Conservation (phyloP, 176 grass and related monocot species). For the Secale cereale region DNA sequence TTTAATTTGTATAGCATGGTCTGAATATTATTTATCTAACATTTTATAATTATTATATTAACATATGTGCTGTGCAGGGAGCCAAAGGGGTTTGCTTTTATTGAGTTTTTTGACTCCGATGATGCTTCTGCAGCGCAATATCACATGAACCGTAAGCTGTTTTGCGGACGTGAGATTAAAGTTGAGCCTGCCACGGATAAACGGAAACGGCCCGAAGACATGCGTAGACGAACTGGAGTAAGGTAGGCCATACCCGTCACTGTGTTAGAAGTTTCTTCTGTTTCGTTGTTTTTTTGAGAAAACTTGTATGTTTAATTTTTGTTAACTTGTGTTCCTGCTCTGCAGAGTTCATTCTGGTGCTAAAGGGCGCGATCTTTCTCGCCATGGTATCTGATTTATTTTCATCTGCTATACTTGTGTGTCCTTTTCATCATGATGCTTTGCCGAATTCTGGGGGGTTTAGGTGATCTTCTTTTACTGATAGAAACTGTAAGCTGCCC, state of each 20-base stretch:
- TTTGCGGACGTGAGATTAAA: slow-evolving; percentile 72
- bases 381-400: slow-evolving; percentile 57
- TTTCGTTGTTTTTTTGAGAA: too few relatives aligned
- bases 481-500: background rate
- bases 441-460: background rate
- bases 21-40: slow-evolving; percentile 14
- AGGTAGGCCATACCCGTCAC: slow-evolving; percentile 28
- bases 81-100: slow-evolving; percentile 83
- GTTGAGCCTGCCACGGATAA: slow-evolving; percentile 71
- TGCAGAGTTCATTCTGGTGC: slow-evolving; percentile 56
- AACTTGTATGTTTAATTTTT: slow-evolving; percentile 10
- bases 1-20: slow-evolving; percentile 6
- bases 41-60: background rate
- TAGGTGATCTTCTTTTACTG: background rate
- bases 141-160: slow-evolving; percentile 75
- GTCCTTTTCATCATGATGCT: slow-evolving; percentile 4
- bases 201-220: slow-evolving; percentile 68
- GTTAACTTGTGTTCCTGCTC: slow-evolving; percentile 13
- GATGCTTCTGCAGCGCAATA: slow-evolving; percentile 81
- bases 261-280: background rate
- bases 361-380: slow-evolving; percentile 44
- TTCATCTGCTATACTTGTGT: background rate
- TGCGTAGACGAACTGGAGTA: slow-evolving; percentile 40
- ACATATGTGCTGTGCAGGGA: slow-evolving; percentile 40
- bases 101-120: slow-evolving; percentile 71